Conservation (phyloP, 2,329 filamentous ascomycete species). For the Madurella mycetomatis region DNA sequence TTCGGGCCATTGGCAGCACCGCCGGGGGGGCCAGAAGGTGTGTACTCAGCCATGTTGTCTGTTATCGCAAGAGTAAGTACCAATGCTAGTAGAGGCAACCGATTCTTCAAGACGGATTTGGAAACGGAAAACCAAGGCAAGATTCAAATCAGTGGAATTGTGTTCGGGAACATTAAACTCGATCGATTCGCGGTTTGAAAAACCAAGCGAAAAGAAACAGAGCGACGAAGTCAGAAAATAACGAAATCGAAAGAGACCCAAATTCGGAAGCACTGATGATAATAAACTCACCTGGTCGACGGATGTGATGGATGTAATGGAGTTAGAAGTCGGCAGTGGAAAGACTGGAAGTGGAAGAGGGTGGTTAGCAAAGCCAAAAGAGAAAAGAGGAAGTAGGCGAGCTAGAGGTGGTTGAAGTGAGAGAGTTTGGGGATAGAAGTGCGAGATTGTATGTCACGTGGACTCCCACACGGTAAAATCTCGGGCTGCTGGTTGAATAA, state of each 20-base stretch:
- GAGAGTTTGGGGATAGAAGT: not conserved
- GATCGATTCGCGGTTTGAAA: no score
- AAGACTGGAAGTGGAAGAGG: not conserved
- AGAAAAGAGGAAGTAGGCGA: not conserved
- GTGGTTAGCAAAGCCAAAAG: not conserved
- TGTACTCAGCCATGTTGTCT: slow-evolving; percentile 26
- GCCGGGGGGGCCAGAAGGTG: slow-evolving; percentile 19
- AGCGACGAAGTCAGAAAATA: not conserved
- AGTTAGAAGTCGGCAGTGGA: not conserved
- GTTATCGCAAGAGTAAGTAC: not conserved
- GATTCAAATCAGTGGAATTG: not conserved
- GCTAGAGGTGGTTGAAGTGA: not conserved
- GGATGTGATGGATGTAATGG: not conserved
- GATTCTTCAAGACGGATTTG: not conserved
- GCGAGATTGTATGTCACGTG: not conserved
- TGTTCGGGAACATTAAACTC: no score
- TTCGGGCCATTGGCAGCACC: slow-evolving; percentile 21
- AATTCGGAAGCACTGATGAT: no score
- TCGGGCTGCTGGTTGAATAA: no score
- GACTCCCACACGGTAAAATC: not conserved
- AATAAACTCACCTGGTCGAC: not conserved
- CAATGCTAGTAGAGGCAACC: not conserved
- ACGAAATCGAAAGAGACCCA: not conserved
- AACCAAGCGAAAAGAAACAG: not conserved
- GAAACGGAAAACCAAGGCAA: not conserved